These are phyloP conservation scores for Cladobotryum protrusum DNA, from an alignment of 2,329 filamentous ascomycete species.

Conservation along the genomic window DNA sequence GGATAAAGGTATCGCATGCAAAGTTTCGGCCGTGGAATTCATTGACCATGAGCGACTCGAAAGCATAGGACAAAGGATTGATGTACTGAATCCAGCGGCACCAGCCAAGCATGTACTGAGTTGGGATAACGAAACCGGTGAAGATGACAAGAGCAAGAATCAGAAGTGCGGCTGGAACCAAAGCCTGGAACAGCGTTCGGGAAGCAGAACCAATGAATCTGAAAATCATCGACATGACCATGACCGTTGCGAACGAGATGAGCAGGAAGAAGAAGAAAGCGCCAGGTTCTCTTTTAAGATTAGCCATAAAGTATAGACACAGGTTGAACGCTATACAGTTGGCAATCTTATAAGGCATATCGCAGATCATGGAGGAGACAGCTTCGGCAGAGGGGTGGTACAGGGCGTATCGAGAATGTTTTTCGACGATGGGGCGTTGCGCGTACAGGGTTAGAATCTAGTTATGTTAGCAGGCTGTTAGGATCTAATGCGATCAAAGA, in stretches of 20 bases:
- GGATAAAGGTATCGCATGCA: constrained; percentile 41
- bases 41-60: constrained; percentile 76
- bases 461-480: constrained; percentile 1
- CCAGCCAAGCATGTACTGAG: constrained; percentile 70
- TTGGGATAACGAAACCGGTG: constrained; percentile 63
- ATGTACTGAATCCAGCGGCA: constrained; percentile 79
- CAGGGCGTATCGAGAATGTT: constrained; percentile 77
- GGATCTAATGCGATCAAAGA: neutral
- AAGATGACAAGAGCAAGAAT: constrained; percentile 63
- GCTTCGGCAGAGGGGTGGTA: constrained; percentile 89
- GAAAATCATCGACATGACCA: constrained; percentile 85
- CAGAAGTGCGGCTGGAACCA: constrained; percentile 53
- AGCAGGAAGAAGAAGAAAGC: constrained; percentile 83
- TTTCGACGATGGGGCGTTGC: constrained; percentile 87
- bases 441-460: constrained; percentile 78
- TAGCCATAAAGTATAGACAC: constrained; percentile 80
- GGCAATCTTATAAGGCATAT: constrained; percentile 71
- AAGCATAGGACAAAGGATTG: constrained; percentile 72
- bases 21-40: constrained; percentile 68
- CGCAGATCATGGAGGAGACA: constrained; percentile 77
- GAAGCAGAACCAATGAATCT: constrained; percentile 72
- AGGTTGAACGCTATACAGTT: constrained; percentile 74
- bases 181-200: constrained; percentile 59
- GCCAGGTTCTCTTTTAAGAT: constrained; percentile 65
- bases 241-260: constrained; percentile 63